A percentile compares a stretch with the other conserved stretches of the same genome.
Evolutionary conservation across 2,329 filamentous ascomycete genomes (phyloP).

Genomic region (Exophiala sp.): DNA sequence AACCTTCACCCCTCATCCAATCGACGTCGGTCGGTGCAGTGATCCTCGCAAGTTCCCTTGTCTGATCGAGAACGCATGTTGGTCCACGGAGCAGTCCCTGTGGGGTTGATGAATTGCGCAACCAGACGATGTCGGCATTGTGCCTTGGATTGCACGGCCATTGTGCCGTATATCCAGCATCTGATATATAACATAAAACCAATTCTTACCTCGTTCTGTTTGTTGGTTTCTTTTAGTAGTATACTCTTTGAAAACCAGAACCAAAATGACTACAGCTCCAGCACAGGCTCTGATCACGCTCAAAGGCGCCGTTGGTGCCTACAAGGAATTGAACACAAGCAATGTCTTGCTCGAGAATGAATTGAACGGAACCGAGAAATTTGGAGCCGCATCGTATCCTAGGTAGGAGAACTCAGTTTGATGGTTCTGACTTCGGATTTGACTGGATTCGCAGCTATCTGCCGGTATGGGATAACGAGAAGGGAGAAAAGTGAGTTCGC

Average conservation of each 20-base stretch:
- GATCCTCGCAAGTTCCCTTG: not conserved
- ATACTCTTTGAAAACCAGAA: not conserved
- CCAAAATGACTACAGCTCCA: not conserved
- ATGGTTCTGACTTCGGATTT: not conserved
- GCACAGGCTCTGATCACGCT: conserved; percentile 1
- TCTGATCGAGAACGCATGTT: not conserved
- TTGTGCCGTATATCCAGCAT: not conserved
- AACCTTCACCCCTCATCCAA: conserved; percentile 3
- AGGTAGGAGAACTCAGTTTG: conserved; percentile 35
- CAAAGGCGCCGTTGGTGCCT: conserved; percentile 16
- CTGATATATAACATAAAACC: conserved; percentile 1
- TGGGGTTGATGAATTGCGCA: not conserved
- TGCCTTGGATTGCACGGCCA: not conserved
- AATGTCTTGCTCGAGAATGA: conserved; percentile 47
- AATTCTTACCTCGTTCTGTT: not conserved
- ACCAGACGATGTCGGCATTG: not conserved
- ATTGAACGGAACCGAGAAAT: conserved; percentile 51
- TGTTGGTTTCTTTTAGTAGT: not conserved
- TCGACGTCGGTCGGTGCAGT: not conserved
- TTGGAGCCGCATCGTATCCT: conserved; percentile 60
- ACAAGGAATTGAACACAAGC: conserved; percentile 25
- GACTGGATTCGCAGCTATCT: conserved; percentile 50
- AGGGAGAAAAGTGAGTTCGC: conserved; percentile 29
- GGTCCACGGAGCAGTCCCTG: not conserved
- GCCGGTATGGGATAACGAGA: conserved; percentile 64